These are phyloP conservation scores for Leccinum fibrillosum DNA, from an alignment of 768 basidiomycete genomes.

Conservation along the genomic window DNA sequence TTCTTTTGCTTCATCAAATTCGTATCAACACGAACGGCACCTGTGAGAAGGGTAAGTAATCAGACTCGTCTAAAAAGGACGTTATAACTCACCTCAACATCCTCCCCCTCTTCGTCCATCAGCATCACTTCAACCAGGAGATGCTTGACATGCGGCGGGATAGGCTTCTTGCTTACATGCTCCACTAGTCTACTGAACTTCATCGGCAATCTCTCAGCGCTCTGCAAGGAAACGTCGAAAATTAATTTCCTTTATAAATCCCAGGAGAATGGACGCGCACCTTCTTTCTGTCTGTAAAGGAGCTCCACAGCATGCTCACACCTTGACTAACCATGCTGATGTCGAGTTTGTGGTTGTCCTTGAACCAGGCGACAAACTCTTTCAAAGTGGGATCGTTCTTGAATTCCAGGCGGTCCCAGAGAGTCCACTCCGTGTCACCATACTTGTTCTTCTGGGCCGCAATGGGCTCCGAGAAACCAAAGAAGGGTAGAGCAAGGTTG, in stretches of 20 bases:
- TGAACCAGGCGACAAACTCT: conserved; percentile 83
- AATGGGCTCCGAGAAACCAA: conserved; percentile 98
- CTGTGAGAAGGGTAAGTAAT: conserved; percentile 32
- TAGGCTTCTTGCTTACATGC: conserved; percentile 90
- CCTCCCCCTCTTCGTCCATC: conserved; percentile 87
- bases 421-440: conserved; percentile 86
- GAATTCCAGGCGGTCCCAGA: conserved; percentile 98
- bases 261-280: conserved; percentile 35
- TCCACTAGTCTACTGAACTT: conserved; percentile 90
- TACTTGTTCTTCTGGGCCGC: conserved; percentile 88
- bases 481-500: conserved; percentile 97
- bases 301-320: conserved; percentile 97
- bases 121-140: conserved; percentile 94
- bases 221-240: conserved; percentile 44
- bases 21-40: conserved; percentile 81
- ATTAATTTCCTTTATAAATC: not conserved
- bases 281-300: conserved; percentile 92
- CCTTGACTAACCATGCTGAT: conserved; percentile 96
- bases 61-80: not conserved
- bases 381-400: conserved; percentile 83
- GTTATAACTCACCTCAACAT: conserved; percentile 71
- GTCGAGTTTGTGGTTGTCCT: conserved; percentile 78
- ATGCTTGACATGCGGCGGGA: conserved; percentile 78
- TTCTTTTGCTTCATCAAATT: conserved; percentile 38
- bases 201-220: conserved; percentile 84